A percentile compares a stretch with the other conserved stretches of the same genome.
phyloP scores from a whole-genome alignment of 495 filamentous ascomycete genomes.

The Aspergillus panamensis region DNA sequence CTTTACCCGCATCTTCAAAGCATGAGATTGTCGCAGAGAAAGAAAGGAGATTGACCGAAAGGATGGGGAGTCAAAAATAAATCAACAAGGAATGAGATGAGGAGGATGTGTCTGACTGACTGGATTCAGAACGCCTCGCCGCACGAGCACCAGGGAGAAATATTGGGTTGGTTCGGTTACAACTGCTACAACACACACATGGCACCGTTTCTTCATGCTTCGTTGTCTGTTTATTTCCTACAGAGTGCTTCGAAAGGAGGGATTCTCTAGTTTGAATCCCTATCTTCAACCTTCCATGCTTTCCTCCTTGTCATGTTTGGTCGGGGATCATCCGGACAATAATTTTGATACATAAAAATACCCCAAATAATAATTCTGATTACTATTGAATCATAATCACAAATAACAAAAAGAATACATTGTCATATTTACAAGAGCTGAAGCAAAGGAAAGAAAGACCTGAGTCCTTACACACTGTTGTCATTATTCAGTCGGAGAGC shows the following conservation, averaged over 20 bases:
- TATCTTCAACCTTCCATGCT: not conserved
- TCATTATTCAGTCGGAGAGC: too few relatives aligned
- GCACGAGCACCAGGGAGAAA: conserved; percentile 10
- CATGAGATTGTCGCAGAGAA: not conserved
- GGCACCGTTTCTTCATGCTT: not conserved
- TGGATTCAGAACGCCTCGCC: conserved; percentile 18
- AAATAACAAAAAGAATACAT: not conserved
- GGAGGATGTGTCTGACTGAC: not conserved
- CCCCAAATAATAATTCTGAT: not conserved
- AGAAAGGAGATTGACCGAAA: not conserved
- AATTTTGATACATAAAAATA: not conserved
- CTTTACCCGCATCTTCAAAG: too few relatives aligned
- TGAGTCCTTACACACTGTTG: too few relatives aligned
- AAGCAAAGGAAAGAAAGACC: too few relatives aligned
- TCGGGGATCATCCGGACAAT: not conserved
- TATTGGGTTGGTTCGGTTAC: conserved; percentile 14
- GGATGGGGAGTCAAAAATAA: conserved; percentile 1
- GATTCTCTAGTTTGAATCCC: not conserved
- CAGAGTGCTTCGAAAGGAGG: not conserved
- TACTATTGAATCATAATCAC: not conserved
- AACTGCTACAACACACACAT: conserved; percentile 10
- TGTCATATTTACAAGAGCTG: not conserved
- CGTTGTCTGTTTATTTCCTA: not conserved
- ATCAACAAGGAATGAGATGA: not conserved
- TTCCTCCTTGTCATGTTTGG: not conserved